phyloP scores from a whole-genome alignment of 169 alveolate genomes.

The Sarcocystis neurona region DNA sequence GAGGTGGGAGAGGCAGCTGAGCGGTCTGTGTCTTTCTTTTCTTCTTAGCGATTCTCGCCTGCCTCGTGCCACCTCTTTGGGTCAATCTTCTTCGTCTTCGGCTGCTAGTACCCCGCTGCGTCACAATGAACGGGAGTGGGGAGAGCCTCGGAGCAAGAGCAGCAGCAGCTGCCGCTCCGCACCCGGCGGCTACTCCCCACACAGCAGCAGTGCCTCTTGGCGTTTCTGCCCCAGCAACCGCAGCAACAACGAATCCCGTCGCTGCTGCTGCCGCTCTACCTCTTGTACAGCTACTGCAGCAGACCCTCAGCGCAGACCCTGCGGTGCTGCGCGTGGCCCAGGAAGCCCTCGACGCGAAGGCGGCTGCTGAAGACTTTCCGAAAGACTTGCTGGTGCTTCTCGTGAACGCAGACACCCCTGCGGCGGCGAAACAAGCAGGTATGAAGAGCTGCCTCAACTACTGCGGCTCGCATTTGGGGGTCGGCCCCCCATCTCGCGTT shows the following conservation, averaged over 20 bases:
- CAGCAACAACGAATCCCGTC: background rate
- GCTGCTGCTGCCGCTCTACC: conserved; percentile 8
- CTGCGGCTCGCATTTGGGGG: background rate
- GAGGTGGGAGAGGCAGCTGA: no score
- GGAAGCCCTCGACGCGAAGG: background rate
- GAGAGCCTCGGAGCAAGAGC: no score
- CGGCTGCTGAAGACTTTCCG: background rate
- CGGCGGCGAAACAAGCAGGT: conserved; percentile 33
- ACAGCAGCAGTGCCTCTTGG: no score
- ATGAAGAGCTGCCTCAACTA: background rate
- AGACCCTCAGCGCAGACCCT: conserved; percentile 15
- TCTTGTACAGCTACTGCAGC: conserved; percentile 18
- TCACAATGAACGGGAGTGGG: no score
- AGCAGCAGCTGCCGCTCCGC: no score
- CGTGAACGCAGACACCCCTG: background rate
- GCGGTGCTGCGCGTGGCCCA: conserved; percentile 13
- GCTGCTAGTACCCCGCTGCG: no score
- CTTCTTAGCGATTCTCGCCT: no score
- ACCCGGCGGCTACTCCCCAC: no score
- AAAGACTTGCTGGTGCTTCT: conserved; percentile 10
- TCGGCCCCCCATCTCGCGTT: background rate
- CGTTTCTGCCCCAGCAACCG: background rate
- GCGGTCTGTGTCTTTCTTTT: no score
- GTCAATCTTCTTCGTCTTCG: no score
- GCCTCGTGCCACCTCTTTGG: no score